These are phyloP conservation scores for Mycena vitilis DNA, from an alignment of 768 basidiomycete genomes.

Conservation along the genomic window DNA sequence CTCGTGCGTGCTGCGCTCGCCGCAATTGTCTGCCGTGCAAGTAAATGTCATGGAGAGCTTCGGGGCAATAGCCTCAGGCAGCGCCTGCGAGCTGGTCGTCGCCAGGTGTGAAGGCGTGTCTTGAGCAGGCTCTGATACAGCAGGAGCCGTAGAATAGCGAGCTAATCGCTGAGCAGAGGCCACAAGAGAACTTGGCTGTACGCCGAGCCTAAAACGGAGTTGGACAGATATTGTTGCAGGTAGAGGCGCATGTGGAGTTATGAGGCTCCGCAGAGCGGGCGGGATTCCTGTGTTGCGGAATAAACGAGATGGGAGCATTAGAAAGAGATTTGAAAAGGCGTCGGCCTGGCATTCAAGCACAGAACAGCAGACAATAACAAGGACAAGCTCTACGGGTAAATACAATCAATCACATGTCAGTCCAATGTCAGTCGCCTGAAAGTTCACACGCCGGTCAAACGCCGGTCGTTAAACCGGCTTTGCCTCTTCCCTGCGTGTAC, in stretches of 20 bases:
- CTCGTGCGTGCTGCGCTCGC: slow-evolving; percentile 83
- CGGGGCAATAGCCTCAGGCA: slow-evolving; percentile 63
- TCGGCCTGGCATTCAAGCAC: background rate
- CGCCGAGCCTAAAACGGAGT: slow-evolving; percentile 41
- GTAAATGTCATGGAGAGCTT: slow-evolving; percentile 85
- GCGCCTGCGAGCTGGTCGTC: slow-evolving; percentile 43
- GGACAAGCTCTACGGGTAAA: background rate
- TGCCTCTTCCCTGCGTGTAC: too few species aligned
- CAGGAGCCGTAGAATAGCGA: slow-evolving; percentile 29
- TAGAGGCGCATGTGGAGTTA: slow-evolving; percentile 50
- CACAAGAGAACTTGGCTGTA: slow-evolving; percentile 23
- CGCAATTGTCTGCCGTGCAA: slow-evolving; percentile 82
- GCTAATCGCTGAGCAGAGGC: slow-evolving; percentile 34
- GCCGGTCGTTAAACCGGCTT: too few species aligned
- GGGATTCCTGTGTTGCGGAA: slow-evolving; percentile 58
- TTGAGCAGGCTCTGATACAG: slow-evolving; percentile 8
- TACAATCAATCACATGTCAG: too few species aligned
- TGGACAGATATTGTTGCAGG: slow-evolving; percentile 49
- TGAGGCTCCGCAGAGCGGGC: slow-evolving; percentile 55
- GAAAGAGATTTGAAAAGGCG: background rate
- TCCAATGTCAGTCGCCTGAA: too few species aligned
- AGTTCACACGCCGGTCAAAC: too few species aligned
- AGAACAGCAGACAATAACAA: background rate
- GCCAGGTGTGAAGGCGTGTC: slow-evolving; percentile 5
- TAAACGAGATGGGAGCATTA: slow-evolving; percentile 61